These are phyloP conservation scores for Ophiostoma triangulosporum DNA, from an alignment of 2,329 filamentous ascomycete genomes.

Conservation along the genomic window DNA sequence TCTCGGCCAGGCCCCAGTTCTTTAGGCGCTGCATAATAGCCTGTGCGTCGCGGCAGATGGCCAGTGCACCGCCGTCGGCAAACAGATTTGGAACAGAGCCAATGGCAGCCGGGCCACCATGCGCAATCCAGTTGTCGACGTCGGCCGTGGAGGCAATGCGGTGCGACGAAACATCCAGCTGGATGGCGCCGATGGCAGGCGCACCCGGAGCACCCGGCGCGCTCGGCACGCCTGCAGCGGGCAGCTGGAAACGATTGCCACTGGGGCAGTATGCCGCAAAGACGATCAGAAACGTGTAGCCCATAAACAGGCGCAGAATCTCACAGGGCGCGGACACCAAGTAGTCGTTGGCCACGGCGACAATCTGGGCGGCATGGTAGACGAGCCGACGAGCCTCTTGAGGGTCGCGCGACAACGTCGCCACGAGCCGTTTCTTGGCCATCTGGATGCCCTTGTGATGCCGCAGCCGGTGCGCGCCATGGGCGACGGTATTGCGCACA, in stretches of 20 bases:
- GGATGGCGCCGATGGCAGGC: slow-evolving; percentile 10
- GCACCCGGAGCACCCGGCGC: no score
- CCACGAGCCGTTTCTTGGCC: slow-evolving; percentile 16
- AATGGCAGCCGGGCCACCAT: slow-evolving; percentile 17
- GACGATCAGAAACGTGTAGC: slow-evolving; percentile 19
- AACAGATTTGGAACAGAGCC: slow-evolving; percentile 16
- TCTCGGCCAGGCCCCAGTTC: slow-evolving; percentile 19
- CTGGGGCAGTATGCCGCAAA: slow-evolving; percentile 17
- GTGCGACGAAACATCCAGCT: slow-evolving; percentile 14
- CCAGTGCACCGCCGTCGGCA: slow-evolving; percentile 9
- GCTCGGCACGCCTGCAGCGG: not conserved
- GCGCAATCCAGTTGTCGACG: slow-evolving; percentile 16
- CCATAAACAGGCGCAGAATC: slow-evolving; percentile 21
- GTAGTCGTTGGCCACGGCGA: slow-evolving; percentile 19
- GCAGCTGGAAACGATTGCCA: not conserved
- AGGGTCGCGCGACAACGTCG: slow-evolving; percentile 15
- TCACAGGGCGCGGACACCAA: slow-evolving; percentile 20
- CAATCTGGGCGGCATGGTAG: slow-evolving; percentile 21
- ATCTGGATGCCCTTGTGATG: slow-evolving; percentile 14
- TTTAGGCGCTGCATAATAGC: slow-evolving; percentile 15
- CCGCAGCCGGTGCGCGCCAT: slow-evolving; percentile 4
- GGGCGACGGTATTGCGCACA: slow-evolving; percentile 17
- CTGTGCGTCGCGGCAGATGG: slow-evolving; percentile 17
- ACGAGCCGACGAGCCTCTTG: slow-evolving; percentile 15
- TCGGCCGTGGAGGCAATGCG: slow-evolving; percentile 4